Conservation (phyloP, 1,284 basidiomycete genomes). For the Moniliella sp. region DNA sequence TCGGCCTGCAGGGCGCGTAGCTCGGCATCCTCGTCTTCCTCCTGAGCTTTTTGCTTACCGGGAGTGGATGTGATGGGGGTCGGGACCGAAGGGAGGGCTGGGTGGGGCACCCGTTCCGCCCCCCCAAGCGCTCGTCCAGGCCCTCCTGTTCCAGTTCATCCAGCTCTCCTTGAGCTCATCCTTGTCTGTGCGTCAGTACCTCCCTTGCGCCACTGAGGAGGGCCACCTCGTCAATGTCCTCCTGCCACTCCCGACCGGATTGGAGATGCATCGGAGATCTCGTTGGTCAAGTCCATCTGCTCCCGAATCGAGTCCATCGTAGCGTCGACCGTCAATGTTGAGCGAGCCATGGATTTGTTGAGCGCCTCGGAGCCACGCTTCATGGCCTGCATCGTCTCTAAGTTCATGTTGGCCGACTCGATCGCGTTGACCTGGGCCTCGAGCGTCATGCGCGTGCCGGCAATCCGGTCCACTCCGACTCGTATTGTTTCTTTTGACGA, state of each 20-base stretch:
- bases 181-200: too few species aligned
- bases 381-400: slow-evolving; percentile 93
- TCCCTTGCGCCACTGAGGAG: too few species aligned
- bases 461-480: slow-evolving; percentile 63
- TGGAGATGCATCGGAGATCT: slow-evolving; percentile 78
- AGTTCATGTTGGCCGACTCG: slow-evolving; percentile 91
- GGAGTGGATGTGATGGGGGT: too few species aligned
- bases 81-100: slow-evolving; percentile 36
- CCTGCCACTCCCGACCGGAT: slow-evolving; percentile 48
- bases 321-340: slow-evolving; percentile 64
- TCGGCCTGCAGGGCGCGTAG: slow-evolving; percentile 75
- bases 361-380: slow-evolving; percentile 81
- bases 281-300: slow-evolving; percentile 78
- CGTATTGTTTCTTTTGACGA: slow-evolving; percentile 75
- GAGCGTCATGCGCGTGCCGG: slow-evolving; percentile 69
- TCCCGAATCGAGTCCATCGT: slow-evolving; percentile 77
- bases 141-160: slow-evolving; percentile 77
- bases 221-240: slow-evolving; percentile 54
- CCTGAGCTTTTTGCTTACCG: slow-evolving; percentile 39
- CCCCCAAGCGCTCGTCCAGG: slow-evolving; percentile 65
- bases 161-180: slow-evolving; percentile 65
- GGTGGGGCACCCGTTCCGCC: slow-evolving; percentile 78
- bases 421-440: slow-evolving; percentile 91
- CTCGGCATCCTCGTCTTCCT: slow-evolving; percentile 81
- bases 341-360: slow-evolving; percentile 74